These are phyloP conservation scores for Artemisia tridentata DNA, from an alignment of 129 eudicot species.

Conservation along the genomic window DNA sequence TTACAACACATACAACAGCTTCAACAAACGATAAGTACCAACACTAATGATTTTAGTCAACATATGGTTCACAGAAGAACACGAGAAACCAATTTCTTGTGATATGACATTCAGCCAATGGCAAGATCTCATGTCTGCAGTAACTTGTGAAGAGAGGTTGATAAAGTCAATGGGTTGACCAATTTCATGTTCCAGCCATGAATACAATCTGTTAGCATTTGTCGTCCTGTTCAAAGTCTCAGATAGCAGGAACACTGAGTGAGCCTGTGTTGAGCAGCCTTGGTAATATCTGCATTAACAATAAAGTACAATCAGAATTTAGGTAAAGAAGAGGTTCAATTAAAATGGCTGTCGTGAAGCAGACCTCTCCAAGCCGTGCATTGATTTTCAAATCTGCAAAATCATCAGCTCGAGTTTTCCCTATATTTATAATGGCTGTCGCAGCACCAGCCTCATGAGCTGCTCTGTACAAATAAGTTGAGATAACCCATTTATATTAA, in stretches of 20 bases:
- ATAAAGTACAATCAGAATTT: constrained; percentile 4
- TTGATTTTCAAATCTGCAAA: constrained; percentile 67
- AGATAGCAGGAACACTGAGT: constrained; percentile 61
- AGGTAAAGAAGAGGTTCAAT: constrained; percentile 10
- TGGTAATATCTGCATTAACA: constrained; percentile 65
- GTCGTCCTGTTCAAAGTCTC: constrained; percentile 12
- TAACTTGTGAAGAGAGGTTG: constrained; percentile 5
- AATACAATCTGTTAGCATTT: neutral
- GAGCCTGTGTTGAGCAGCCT: constrained; percentile 69
- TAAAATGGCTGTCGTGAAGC: neutral
- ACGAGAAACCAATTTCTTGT: constrained; percentile 8
- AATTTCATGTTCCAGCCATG: neutral
- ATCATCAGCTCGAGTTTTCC: constrained; percentile 77
- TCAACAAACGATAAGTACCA: neutral
- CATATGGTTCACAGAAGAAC: constrained; percentile 1
- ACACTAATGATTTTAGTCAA: neutral
- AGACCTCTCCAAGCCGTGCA: constrained; percentile 89
- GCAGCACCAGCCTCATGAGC: constrained; percentile 94
- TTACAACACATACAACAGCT: no score
- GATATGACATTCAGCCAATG: neutral
- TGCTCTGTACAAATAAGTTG: constrained; percentile 48
- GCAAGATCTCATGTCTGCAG: neutral
- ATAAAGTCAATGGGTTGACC: neutral
- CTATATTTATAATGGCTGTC: constrained; percentile 77
- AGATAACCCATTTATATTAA: neutral